Evolutionary conservation across 306 rosid genomes (phyloP), one percentile per base, ranked within the genome.

Genomic region (Glycyrrhiza uralensis): DNA sequence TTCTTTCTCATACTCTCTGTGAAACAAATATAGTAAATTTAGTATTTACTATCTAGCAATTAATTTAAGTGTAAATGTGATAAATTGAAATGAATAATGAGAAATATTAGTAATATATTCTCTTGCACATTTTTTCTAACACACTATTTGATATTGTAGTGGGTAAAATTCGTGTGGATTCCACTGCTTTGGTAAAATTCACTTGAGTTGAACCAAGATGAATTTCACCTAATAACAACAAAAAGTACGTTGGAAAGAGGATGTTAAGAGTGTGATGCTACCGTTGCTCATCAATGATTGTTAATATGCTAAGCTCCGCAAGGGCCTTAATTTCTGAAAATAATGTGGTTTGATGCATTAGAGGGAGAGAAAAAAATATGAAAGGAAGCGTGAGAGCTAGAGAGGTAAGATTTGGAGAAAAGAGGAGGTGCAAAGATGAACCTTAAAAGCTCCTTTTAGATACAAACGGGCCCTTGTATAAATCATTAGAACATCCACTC

Each of bases 401-500:
- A 67, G 66, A 9, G 51, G 18, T 30, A 35, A 29, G 49, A 52
- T 23, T 57, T 69, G 46, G 8, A 39, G 63, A 39, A 61, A 69
- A 59, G 54, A 59, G 50, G 57, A 67, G 39, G 19, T 77, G 29
- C 10, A 73, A 82, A 69, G 33, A 68, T 46, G 71, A 74, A 82
- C 18, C 44, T 17, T 46, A 66, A 72, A 77, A 61, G 71, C 7
- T 26, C 35, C 68, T 79, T 79, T 62, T 2, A 20, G 36, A 65
- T 59, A 18, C 30, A 71, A 65, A 83, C 36, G 84, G 82, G 62
- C 26, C 84, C 87, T 66, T 29, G 24, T 0, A 51, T 9, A 38
- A 83, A 83, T 88, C 82, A 88, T 83, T 85, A 83, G 71, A 79
- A 81, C 69, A 55, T 61, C 88, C 90, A 81, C 90, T 85, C 82